Evolutionary conservation across 1,284 basidiomycete species (phyloP).

Genomic region (Xerocomus amazonicus): DNA sequence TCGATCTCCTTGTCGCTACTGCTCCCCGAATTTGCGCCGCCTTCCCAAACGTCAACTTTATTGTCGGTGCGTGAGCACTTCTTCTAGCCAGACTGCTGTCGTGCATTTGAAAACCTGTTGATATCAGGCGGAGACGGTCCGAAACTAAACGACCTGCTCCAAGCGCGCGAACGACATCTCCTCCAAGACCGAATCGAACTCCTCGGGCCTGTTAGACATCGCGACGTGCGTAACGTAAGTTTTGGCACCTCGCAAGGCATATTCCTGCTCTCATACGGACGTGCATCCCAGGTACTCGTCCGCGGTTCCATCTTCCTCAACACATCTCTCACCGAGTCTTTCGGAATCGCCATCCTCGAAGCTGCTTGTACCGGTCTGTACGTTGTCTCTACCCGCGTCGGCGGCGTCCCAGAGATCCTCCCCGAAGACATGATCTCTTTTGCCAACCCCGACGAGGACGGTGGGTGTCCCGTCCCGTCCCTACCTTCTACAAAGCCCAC

Average conservation of each 20-base stretch:
- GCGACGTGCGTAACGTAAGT: constrained; percentile 78
- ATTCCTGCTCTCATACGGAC: background rate
- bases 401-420: constrained; percentile 94
- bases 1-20: constrained; percentile 91
- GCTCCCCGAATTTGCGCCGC: constrained; percentile 85
- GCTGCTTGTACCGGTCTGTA: constrained; percentile 94
- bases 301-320: constrained; percentile 92
- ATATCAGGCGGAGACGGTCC: constrained; percentile 87
- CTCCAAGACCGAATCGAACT: constrained; percentile 91
- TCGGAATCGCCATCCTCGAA: constrained; percentile 95
- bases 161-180: constrained; percentile 90
- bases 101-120: background rate
- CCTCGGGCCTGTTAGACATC: constrained; percentile 77
- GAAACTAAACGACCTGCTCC: constrained; percentile 91
- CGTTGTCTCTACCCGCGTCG: constrained; percentile 91
- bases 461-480: constrained; percentile 27
- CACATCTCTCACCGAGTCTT: constrained; percentile 94
- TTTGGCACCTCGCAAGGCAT: background rate
- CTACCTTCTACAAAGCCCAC: background rate
- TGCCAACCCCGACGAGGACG: constrained; percentile 83
- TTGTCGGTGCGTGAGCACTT: constrained; percentile 62
- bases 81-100: background rate
- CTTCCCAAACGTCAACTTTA: constrained; percentile 83
- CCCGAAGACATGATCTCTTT: constrained; percentile 94
- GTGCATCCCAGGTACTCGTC: constrained; percentile 63